phyloP scores from a whole-genome alignment of 2,329 filamentous ascomycete genomes.

The Lizonia empirigonia region DNA sequence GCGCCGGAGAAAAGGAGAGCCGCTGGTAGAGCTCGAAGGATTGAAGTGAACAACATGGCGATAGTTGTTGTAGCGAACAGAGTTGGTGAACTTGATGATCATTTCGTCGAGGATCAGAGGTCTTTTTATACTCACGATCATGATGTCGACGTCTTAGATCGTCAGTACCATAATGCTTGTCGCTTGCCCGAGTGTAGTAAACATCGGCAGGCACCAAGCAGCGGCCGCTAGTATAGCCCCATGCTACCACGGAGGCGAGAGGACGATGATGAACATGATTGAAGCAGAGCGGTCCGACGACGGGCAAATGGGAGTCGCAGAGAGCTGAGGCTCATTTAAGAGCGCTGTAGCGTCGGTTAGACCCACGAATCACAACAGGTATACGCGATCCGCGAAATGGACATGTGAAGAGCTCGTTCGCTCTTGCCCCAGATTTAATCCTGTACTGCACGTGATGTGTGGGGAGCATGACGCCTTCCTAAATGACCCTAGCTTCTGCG shows the following conservation, averaged over 20 bases:
- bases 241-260: constrained; percentile 19
- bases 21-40: constrained; percentile 24
- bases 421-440: constrained; percentile 21
- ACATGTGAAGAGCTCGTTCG: constrained; percentile 24
- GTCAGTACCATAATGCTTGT: background rate
- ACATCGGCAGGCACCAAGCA: constrained; percentile 14
- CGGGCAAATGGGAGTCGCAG: constrained; percentile 18
- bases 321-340: constrained; percentile 23
- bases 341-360: constrained; percentile 11
- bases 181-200: constrained; percentile 13
- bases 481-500: constrained; percentile 20
- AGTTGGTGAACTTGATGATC: constrained; percentile 5
- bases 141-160: constrained; percentile 2
- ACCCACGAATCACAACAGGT: constrained; percentile 15
- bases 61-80: background rate
- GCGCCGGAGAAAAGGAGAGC: constrained; percentile 17
- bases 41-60: constrained; percentile 24
- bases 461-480: constrained; percentile 22
- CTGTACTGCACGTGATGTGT: constrained; percentile 20
- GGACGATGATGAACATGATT: constrained; percentile 10
- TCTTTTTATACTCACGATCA: constrained; percentile 9
- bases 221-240: constrained; percentile 20
- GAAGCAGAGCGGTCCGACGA: constrained; percentile 20
- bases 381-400: background rate
- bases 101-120: background rate